Conservation (phyloP, 2,329 filamentous ascomycete species). For the Apiospora sp. region DNA sequence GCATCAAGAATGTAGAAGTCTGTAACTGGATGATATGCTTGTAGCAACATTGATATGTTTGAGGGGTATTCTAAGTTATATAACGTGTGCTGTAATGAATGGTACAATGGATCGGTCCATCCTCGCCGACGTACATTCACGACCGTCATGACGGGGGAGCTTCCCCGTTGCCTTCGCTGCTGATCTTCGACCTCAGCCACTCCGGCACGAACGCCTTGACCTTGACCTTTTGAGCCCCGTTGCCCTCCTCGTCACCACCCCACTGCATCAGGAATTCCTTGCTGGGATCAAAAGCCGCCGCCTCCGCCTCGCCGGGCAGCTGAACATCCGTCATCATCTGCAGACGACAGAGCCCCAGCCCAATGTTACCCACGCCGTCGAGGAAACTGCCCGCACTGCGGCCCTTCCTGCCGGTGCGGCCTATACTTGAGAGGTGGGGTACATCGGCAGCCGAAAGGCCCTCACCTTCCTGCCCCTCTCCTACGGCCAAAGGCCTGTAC, state of each 20-base stretch:
- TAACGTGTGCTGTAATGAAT: neutral
- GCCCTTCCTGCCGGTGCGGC: constrained; percentile 61
- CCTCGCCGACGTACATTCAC: too few species aligned
- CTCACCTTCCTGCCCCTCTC: constrained; percentile 20
- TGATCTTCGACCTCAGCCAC: constrained; percentile 66
- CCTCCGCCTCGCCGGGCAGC: constrained; percentile 73
- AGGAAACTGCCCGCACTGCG: constrained; percentile 85
- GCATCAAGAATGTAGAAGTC: neutral
- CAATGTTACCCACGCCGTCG: constrained; percentile 81
- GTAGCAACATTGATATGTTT: neutral
- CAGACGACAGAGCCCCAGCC: constrained; percentile 84
- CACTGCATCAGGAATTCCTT: constrained; percentile 65
- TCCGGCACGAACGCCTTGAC: constrained; percentile 84
- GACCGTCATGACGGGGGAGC: neutral
- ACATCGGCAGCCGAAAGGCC: constrained; percentile 45
- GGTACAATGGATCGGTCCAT: neutral
- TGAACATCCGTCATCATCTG: constrained; percentile 88
- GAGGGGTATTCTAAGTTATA: neutral
- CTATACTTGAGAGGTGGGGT: constrained; percentile 58
- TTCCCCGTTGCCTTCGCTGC: constrained; percentile 31
- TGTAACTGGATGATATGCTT: neutral
- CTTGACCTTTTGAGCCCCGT: constrained; percentile 52
- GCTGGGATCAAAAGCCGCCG: constrained; percentile 65
- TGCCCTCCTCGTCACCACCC: constrained; percentile 41
- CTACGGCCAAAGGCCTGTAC: constrained; percentile 51